These are phyloP conservation scores for Tagetes patula DNA, from an alignment of 129 eudicot species.

Conservation along the genomic window DNA sequence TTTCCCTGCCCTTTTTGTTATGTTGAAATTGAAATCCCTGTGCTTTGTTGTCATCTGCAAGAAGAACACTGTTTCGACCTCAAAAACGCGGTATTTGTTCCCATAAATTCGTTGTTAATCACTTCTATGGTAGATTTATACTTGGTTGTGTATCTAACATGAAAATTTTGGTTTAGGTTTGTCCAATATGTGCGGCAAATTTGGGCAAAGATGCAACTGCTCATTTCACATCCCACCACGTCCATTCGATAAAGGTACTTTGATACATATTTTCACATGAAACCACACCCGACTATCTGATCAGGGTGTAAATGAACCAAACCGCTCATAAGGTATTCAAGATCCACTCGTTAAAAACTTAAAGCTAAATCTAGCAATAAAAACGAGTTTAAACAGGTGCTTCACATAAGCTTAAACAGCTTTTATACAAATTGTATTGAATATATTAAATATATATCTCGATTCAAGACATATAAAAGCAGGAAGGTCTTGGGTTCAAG, in stretches of 20 bases:
- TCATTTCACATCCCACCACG: slow-evolving; percentile 72
- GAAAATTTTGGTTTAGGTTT: slow-evolving; percentile 60
- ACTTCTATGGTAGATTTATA: neutral
- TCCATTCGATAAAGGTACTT: slow-evolving; percentile 75
- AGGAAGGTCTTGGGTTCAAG: no score
- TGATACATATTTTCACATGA: slow-evolving; percentile 4
- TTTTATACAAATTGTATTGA: no score
- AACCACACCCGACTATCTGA: neutral
- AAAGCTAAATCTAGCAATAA: no score
- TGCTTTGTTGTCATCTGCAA: slow-evolving; percentile 69
- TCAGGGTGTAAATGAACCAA: no score
- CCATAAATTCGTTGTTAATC: neutral
- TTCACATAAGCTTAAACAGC: no score
- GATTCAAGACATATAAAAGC: no score
- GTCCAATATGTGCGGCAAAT: slow-evolving; percentile 88
- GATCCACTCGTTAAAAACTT: no score
- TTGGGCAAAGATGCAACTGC: slow-evolving; percentile 72
- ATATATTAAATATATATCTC: no score
- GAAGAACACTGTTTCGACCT: slow-evolving; percentile 89
- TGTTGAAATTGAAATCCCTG: slow-evolving; percentile 64
- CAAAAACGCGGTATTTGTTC: slow-evolving; percentile 67
- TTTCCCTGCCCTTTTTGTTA: slow-evolving; percentile 92
- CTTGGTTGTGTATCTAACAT: slow-evolving; percentile 10
- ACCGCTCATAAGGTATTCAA: no score
- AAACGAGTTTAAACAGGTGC: no score